Base-by-base conservation (phyloP, 306 rosid species). In the Cucurbita maxima region DNA sequence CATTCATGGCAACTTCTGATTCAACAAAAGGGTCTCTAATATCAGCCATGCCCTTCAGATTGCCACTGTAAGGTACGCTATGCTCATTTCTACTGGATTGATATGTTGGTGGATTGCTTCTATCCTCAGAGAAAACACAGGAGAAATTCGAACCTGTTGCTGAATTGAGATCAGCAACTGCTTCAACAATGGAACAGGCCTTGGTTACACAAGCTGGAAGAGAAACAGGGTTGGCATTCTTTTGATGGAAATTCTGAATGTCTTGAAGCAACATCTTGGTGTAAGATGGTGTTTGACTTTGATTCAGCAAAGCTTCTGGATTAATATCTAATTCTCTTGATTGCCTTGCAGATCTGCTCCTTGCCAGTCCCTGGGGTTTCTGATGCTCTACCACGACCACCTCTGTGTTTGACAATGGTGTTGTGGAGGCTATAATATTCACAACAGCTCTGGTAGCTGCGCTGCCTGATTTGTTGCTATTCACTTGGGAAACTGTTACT, bases 121-220 rank as follows among this genome's bases (percentile, higher is more conserved):
- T 79, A 74, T 82, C 86, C 25, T 83, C 87, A 10, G 88, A 81
- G 87, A 79, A 81, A 58, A 86, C 76, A 57, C 76, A 72, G 20
- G 88, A 75, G 20, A 81, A 20, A 37, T 76, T 86, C 58, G 87
- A 87, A 75, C 82, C 79, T 48, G 87, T 82, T 10, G 85, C 79
- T 51, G 90, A 80, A 75, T 93, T 90, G 77, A 93, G 94, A 77
- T 93, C 91, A n/a, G 98, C 94, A 53, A 93, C 96, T 58, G 97
- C 98, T 86, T 93, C 97, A 41, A 90, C 83, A 64, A 94, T 90
- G 50, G 97, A 87, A 79, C 97, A 94, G 74, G 95, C 98, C 79
- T 91, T 90, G 76, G 89, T 81, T 63, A 94, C 92, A 79, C 97
- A 90, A 56, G 85, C 82, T 3, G 98, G 98, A 59, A 94, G 89